phyloP scores from a whole-genome alignment of 768 basidiomycete genomes.

The Leucogyrophana mollusca region DNA sequence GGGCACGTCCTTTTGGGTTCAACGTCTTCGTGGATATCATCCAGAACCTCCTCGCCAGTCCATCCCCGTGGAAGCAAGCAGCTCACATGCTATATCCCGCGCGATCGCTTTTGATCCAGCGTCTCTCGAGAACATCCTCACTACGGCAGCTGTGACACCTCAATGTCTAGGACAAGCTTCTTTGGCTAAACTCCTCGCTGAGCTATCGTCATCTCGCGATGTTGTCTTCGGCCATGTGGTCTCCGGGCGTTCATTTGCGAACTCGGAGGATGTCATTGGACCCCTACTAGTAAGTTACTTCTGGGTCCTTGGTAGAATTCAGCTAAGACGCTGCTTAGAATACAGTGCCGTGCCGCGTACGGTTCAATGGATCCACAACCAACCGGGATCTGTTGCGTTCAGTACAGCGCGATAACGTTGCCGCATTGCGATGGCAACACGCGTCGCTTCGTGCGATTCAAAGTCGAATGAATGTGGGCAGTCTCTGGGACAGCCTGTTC shows the following conservation, averaged over 20 bases:
- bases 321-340: constrained; percentile 29
- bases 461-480: constrained; percentile 24
- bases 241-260: constrained; percentile 40
- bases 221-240: constrained; percentile 47
- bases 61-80: constrained; percentile 10
- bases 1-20: constrained; percentile 39
- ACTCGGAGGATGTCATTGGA: constrained; percentile 43
- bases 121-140: constrained; percentile 12
- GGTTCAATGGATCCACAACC: constrained; percentile 16
- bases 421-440: constrained; percentile 43
- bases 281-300: constrained; percentile 41
- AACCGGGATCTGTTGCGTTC: constrained; percentile 35
- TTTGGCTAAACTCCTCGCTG: constrained; percentile 26
- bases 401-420: constrained; percentile 38
- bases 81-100: constrained; percentile 7
- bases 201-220: constrained; percentile 24
- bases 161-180: constrained; percentile 37
- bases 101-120: constrained; percentile 10
- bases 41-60: constrained; percentile 15
- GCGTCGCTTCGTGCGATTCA: constrained; percentile 44
- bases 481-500: constrained; percentile 43
- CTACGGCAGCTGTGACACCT: constrained; percentile 27
- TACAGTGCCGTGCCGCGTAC: constrained; percentile 44
- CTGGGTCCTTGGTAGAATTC: neutral
- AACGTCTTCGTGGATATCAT: constrained; percentile 21